phyloP scores from a whole-genome alignment of 179 eudicot species.

The Carnegiea gigantea region DNA sequence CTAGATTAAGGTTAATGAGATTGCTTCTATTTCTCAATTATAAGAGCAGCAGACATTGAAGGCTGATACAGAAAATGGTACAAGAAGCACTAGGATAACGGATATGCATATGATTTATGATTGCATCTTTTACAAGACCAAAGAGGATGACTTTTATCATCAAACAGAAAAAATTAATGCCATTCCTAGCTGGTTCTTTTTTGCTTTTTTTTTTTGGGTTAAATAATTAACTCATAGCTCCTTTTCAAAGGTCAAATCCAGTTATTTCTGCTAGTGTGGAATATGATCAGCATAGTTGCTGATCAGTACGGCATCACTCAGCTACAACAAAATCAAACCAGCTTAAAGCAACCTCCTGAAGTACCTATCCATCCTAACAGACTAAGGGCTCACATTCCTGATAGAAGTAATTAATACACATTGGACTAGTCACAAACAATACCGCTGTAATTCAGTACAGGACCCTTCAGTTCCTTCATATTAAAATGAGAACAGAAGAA shows the following conservation, averaged over 20 bases:
- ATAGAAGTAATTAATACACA: constrained; percentile 2
- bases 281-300: not conserved
- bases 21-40: not conserved
- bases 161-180: constrained; percentile 2
- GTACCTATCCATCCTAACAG: not conserved
- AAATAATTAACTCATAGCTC: not conserved
- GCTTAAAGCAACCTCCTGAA: not conserved
- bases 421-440: constrained; percentile 6
- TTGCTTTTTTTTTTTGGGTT: not conserved
- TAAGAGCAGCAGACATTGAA: not conserved
- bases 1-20: not conserved
- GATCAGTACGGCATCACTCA: not conserved
- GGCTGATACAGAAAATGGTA: not conserved
- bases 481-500: constrained; percentile 16
- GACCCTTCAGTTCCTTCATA: not conserved
- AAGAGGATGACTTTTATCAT: not conserved
- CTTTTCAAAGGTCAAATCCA: not conserved
- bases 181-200: not conserved
- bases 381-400: constrained; percentile 2
- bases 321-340: constrained; percentile 2
- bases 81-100: not conserved
- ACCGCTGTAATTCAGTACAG: not conserved
- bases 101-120: not conserved
- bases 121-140: not conserved
- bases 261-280: not conserved